phyloP scores from a whole-genome alignment of 202 grass and related monocot genomes.

The Zizania palustris region DNA sequence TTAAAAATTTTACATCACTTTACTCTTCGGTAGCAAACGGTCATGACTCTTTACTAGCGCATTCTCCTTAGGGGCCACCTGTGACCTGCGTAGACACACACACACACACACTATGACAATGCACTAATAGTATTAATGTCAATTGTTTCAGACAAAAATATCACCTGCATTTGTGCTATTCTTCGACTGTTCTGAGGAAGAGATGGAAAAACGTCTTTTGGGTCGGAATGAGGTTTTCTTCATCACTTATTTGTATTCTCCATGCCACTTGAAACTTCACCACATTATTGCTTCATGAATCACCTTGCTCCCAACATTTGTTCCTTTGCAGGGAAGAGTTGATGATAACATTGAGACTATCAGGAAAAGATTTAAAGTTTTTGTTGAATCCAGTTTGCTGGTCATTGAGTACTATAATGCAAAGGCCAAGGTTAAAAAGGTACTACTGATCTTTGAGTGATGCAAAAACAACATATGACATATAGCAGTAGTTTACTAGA shows the following conservation, averaged over 20 bases:
- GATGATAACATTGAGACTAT: constrained; percentile 90
- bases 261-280: neutral
- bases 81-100: neutral
- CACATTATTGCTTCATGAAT: neutral
- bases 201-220: constrained; percentile 82
- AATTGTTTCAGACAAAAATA: constrained; percentile 68
- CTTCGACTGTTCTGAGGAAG: constrained; percentile 77
- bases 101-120: neutral
- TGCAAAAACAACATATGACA: neutral
- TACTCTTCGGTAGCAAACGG: neutral
- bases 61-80: neutral
- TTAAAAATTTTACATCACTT: neutral
- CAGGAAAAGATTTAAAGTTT: constrained; percentile 80
- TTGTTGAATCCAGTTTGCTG: constrained; percentile 72
- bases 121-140: neutral
- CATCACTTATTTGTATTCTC: constrained; percentile 11
- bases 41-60: neutral
- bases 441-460: constrained; percentile 25
- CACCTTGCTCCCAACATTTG: constrained; percentile 9
- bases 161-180: constrained; percentile 71
- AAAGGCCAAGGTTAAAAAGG: constrained; percentile 67
- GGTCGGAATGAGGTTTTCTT: constrained; percentile 66
- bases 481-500: neutral
- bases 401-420: constrained; percentile 60
- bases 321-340: constrained; percentile 66